phyloP scores from a whole-genome alignment of 805 yeast genomes.

The Wickerhamomyces chambardii region DNA sequence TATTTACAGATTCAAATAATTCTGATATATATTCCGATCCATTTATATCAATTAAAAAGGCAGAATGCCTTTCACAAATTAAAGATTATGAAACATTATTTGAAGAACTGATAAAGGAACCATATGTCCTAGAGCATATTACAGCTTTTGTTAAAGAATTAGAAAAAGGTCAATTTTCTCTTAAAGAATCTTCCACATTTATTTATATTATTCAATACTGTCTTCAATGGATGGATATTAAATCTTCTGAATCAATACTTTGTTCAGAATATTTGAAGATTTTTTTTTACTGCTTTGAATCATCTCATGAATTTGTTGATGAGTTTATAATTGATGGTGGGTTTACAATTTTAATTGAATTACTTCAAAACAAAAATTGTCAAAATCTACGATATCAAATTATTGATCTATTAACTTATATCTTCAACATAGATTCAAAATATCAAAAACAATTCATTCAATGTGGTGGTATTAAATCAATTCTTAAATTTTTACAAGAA shows the following conservation, averaged over 20 bases:
- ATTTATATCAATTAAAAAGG: no score
- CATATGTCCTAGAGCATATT: not conserved
- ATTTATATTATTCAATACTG: not conserved
- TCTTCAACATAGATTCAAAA: constrained; percentile 17
- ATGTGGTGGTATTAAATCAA: constrained; percentile 33
- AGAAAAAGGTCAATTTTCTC: not conserved
- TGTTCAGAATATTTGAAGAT: not conserved
- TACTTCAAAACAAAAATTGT: constrained; percentile 1
- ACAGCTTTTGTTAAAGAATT: no score
- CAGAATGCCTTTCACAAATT: no score
- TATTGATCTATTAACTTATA: constrained; percentile 1
- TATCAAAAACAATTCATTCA: constrained; percentile 32
- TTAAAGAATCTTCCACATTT: no score
- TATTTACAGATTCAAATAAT: no score
- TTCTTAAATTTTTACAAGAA: constrained; percentile 34
- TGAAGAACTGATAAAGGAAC: not conserved
- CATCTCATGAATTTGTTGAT: not conserved
- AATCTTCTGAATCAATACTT: not conserved
- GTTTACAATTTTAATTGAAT: constrained; percentile 4
- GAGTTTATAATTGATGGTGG: constrained; percentile 13
- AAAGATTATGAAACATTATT: no score
- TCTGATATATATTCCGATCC: no score
- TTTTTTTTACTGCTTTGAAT: not conserved
- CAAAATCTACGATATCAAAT: not conserved
- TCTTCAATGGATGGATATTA: not conserved